phyloP scores from a whole-genome alignment of 202 grass and related monocot species.

The Setaria viridis region DNA sequence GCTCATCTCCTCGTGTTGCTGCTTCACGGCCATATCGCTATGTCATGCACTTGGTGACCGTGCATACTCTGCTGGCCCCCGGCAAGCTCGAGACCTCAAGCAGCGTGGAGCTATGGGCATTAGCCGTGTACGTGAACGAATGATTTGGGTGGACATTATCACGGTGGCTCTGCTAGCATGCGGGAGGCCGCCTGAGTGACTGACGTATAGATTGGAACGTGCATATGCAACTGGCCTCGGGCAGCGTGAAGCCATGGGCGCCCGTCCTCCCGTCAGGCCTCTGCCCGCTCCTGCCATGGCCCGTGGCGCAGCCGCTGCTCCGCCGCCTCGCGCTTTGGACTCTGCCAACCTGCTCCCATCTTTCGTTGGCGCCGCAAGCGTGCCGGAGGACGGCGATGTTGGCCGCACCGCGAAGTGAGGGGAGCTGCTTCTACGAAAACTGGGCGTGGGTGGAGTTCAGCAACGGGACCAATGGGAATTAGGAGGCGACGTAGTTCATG shows the following conservation, averaged over 20 bases:
- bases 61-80: too few relatives aligned
- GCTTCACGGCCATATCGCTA: too few relatives aligned
- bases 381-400: not conserved
- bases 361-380: slow-evolving; percentile 67
- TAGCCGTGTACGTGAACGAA: too few relatives aligned
- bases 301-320: slow-evolving; percentile 55
- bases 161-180: too few relatives aligned
- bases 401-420: slow-evolving; percentile 53
- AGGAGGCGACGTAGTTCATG: slow-evolving; percentile 61
- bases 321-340: slow-evolving; percentile 52
- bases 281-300: slow-evolving; percentile 64
- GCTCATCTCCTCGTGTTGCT: too few relatives aligned
- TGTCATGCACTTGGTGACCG: too few relatives aligned
- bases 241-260: not conserved
- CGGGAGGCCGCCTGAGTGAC: too few relatives aligned
- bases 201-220: too few relatives aligned
- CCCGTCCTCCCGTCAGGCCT: slow-evolving; percentile 56
- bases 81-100: too few relatives aligned
- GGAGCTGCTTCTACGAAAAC: slow-evolving; percentile 79
- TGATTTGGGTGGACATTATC: too few relatives aligned
- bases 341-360: slow-evolving; percentile 65
- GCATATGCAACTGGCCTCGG: too few relatives aligned
- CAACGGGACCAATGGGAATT: slow-evolving; percentile 61
- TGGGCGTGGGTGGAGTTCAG: slow-evolving; percentile 64
- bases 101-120: too few relatives aligned